Evolutionary conservation across 495 filamentous ascomycete species (phyloP).

Genomic region (Daldinia grandis): DNA sequence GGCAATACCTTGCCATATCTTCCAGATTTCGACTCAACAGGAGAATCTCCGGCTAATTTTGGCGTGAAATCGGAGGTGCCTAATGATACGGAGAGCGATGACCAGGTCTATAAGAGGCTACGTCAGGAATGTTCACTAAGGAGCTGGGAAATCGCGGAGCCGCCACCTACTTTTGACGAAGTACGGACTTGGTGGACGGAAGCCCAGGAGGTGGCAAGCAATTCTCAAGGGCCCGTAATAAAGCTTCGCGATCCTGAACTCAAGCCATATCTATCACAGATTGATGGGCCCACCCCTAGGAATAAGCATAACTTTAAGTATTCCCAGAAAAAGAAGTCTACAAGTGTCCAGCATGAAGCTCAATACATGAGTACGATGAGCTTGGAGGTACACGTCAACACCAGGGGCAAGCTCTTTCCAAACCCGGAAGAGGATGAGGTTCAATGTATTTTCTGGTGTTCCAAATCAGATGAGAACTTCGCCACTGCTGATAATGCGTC

Average conservation of each 20-base stretch:
- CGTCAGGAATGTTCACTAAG: conserved; percentile 62
- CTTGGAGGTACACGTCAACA: conserved; percentile 94
- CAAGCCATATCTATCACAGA: conserved; percentile 73
- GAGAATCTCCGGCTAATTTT: conserved; percentile 61
- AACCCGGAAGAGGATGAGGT: conserved; percentile 92
- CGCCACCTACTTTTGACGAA: conserved; percentile 75
- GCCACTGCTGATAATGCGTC: conserved; percentile 54
- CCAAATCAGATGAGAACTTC: conserved; percentile 73
- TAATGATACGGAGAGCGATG: conserved; percentile 60
- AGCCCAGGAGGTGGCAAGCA: conserved; percentile 38
- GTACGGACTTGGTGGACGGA: conserved; percentile 73
- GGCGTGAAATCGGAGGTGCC: conserved; percentile 59
- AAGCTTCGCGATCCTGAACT: conserved; percentile 46
- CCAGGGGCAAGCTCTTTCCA: conserved; percentile 77
- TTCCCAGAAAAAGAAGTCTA: conserved; percentile 78
- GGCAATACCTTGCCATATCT: conserved; percentile 79
- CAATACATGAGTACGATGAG: conserved; percentile 98
- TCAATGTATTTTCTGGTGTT: conserved; percentile 88
- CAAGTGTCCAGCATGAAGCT: conserved; percentile 81
- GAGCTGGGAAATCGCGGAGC: conserved; percentile 70
- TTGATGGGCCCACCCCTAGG: conserved; percentile 88
- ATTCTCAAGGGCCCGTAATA: conserved; percentile 64
- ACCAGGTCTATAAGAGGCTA: conserved; percentile 58
- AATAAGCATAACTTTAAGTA: conserved; percentile 87
- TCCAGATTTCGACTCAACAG: conserved; percentile 77